Percentiles rank a stretch among this genome's conserved stretches.
These are phyloP conservation scores for Fusarium albosuccineum DNA, from an alignment of 2,329 filamentous ascomycete genomes.

Conservation along the genomic window DNA sequence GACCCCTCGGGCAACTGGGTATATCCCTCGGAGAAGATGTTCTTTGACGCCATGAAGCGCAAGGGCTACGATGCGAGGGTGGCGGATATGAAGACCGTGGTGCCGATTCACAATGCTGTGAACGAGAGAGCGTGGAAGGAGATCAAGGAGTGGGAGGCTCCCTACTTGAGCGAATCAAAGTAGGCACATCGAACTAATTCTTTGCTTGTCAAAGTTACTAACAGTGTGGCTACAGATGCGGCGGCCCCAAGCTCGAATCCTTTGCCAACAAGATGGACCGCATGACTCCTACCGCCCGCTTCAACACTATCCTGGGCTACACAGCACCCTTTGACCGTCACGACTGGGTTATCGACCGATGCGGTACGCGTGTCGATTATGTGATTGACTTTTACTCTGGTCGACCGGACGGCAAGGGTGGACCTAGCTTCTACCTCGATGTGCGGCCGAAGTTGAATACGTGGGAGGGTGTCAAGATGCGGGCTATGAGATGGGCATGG, in stretches of 20 bases:
- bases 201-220: not conserved
- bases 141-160: conserved; percentile 89
- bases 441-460: conserved; percentile 77
- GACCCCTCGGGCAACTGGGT: conserved; percentile 91
- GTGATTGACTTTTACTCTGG: conserved; percentile 98
- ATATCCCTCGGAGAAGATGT: conserved; percentile 96
- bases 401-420: conserved; percentile 56
- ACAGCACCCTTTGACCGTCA: conserved; percentile 93
- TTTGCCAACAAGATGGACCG: conserved; percentile 80
- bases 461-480: conserved; percentile 77
- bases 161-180: conserved; percentile 70
- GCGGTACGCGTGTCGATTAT: conserved; percentile 88
- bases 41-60: conserved; percentile 95
- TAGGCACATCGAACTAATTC: conserved; percentile 50
- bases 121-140: conserved; percentile 97
- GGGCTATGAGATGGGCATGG: conserved; percentile 64
- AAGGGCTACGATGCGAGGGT: conserved; percentile 82
- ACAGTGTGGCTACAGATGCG: conserved; percentile 57
- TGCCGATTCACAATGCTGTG: conserved; percentile 98
- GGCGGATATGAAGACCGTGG: conserved; percentile 88
- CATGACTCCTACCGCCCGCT: conserved; percentile 84
- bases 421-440: conserved; percentile 74
- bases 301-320: conserved; percentile 90
- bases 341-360: conserved; percentile 96
- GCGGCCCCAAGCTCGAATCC: conserved; percentile 84